phyloP scores from a whole-genome alignment of 768 basidiomycete species.

The Tremella mesenterica region DNA sequence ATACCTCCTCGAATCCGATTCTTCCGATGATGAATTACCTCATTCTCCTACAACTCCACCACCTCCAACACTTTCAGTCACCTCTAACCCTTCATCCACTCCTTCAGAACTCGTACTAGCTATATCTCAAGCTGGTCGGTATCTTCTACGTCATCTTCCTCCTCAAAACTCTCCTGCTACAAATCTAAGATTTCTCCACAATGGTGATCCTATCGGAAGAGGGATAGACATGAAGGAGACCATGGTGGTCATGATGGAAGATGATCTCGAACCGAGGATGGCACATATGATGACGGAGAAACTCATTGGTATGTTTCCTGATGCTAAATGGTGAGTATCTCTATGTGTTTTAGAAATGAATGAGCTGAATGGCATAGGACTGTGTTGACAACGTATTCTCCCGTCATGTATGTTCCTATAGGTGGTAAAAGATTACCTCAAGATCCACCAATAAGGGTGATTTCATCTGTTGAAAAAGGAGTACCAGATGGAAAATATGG shows the following conservation, averaged over 20 bases:
- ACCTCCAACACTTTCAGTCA: neutral
- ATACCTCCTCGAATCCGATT: constrained; percentile 40
- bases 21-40: constrained; percentile 40
- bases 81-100: neutral
- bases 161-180: neutral
- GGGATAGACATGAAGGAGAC: constrained; percentile 5
- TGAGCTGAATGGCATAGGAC: constrained; percentile 9
- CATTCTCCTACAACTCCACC: constrained; percentile 18
- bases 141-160: constrained; percentile 7
- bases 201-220: constrained; percentile 6
- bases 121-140: constrained; percentile 26
- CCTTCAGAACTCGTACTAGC: constrained; percentile 12
- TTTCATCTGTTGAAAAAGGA: neutral
- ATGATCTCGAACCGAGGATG: neutral
- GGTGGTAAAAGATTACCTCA: neutral
- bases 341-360: neutral
- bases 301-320: neutral
- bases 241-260: constrained; percentile 2
- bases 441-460: constrained; percentile 1
- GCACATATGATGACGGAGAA: constrained; percentile 3
- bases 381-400: constrained; percentile 20
- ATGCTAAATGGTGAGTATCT: constrained; percentile 7
- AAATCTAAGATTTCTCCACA: neutral
- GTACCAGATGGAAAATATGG: neutral
- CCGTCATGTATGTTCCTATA: constrained; percentile 27